Evolutionary conservation across 208 protist species (phyloP).

Genomic region (Leishmania guyanensis): DNA sequence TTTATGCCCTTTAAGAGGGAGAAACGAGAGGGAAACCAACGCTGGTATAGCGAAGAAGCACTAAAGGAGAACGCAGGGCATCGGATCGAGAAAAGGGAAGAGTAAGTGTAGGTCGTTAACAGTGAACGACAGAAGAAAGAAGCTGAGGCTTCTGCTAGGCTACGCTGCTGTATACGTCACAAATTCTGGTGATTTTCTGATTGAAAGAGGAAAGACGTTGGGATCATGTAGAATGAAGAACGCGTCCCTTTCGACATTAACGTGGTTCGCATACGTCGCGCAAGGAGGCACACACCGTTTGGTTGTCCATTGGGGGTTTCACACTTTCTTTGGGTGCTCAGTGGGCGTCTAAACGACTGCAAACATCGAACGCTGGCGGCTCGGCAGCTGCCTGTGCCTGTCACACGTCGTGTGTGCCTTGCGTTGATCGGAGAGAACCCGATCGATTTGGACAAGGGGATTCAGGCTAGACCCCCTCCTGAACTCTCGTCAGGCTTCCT

Average conservation of each 20-base stretch:
- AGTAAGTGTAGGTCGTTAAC: background rate
- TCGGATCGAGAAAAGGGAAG: constrained; percentile 18
- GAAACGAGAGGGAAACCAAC: background rate
- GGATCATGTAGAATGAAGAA: background rate
- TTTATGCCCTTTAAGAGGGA: background rate
- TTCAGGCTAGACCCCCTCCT: background rate
- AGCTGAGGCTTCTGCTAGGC: background rate
- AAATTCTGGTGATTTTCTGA: background rate
- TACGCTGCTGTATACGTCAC: background rate
- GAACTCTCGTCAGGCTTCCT: background rate
- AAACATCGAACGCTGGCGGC: background rate
- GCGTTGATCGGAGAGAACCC: background rate
- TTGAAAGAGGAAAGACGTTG: background rate
- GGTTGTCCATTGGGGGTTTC: background rate
- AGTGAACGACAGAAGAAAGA: background rate
- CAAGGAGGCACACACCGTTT: background rate
- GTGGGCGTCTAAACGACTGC: background rate
- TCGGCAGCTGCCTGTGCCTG: background rate
- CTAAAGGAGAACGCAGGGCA: background rate
- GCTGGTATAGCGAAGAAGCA: background rate
- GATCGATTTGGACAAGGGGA: background rate
- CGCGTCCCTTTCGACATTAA: background rate
- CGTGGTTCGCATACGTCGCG: background rate
- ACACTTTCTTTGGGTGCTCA: background rate
- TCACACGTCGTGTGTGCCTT: background rate